Base-by-base conservation (phyloP, 495 filamentous ascomycete species). In the Aspergillus leporis region DNA sequence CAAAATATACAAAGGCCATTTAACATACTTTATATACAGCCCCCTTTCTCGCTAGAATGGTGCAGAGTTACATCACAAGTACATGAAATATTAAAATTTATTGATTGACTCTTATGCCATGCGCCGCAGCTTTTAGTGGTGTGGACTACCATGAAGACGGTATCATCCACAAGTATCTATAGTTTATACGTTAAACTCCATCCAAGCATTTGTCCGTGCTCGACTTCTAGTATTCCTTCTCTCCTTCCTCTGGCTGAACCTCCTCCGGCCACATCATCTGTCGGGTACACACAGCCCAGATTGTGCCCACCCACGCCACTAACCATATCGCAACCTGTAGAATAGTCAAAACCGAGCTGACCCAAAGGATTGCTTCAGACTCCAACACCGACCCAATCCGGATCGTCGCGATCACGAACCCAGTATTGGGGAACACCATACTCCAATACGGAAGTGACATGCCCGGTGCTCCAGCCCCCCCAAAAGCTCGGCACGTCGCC, bases 401-500 rank as follows among this genome's bases (percentile, higher is more conserved):
- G 8, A 74, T 72, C 16, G 65, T 68, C 7, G 69, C 68, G 19
- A 75, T 59, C 7, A 66, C 64, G 23, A 70, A 75, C 23, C 72
- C 72, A 0, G 59, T 67, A 40, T 72, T 71, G 13, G 71, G 69
- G 49, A 74, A 75, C 0, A 75, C 66, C 47, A 73, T 66, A 23
- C 53, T 57, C 70, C 69, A 74, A 66, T 66, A 74, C 5, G 55
- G 53, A 36, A 70, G 53, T 3, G 41, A 45, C 41, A 45, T 45
- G 1, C 41, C 41, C 16, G 41, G 41, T 21, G 16, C 41, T 3
- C 41, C 41, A 1, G n/a, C 4, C 2, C 41, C 41, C 25, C 63
- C 78, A 72, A 19, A 75, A 69, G 16, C 81, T 50, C 12, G 76
- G 69, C 30, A 52, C 5, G 40, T 21, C 8, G 21, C 74, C 75